phyloP scores from a whole-genome alignment of 1,284 basidiomycete genomes.

The Cryptococcus sp. region DNA sequence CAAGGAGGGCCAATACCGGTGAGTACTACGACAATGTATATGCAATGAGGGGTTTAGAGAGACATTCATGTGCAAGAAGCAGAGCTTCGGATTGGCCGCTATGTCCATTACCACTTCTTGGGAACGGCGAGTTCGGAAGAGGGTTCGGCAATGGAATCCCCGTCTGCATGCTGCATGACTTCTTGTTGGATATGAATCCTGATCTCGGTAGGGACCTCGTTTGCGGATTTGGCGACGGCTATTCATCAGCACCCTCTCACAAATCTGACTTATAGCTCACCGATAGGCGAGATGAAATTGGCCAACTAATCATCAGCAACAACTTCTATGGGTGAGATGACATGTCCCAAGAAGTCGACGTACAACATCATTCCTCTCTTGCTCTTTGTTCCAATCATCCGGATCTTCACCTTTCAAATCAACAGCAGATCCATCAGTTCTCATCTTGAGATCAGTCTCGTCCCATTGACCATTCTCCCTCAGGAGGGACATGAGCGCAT shows the following conservation, averaged over 20 bases:
- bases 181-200: conserved; percentile 17
- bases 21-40: no score
- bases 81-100: no score
- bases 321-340: no score
- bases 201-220: conserved; percentile 11
- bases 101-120: no score
- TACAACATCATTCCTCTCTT: not conserved
- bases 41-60: no score
- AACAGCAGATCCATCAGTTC: no score
- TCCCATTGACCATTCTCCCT: conserved; percentile 35
- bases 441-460: conserved; percentile 11
- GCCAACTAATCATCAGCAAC: conserved; percentile 8
- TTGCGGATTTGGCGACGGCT: conserved; percentile 5
- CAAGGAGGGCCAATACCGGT: no score
- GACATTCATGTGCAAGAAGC: no score
- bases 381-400: conserved; percentile 1
- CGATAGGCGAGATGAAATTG: conserved; percentile 22
- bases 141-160: not conserved
- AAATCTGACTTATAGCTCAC: not conserved
- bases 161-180: conserved; percentile 1
- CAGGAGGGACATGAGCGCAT: conserved; percentile 28
- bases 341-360: not conserved
- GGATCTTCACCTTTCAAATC: not conserved
- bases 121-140: not conserved
- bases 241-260: not conserved